Conservation (phyloP, 345 rosid species). For the Brassica napus region DNA sequence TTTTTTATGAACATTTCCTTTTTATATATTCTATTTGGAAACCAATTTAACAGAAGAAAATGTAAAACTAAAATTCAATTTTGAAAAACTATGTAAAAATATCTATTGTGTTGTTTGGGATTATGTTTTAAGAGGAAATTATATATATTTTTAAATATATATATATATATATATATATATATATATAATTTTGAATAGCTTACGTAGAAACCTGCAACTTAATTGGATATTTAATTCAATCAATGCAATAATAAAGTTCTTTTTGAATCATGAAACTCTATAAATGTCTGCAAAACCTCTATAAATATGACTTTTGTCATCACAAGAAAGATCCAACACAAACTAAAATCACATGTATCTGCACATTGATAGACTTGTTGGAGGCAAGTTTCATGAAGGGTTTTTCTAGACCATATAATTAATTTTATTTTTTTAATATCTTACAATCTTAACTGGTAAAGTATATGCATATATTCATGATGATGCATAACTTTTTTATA, state of each 20-base stretch:
- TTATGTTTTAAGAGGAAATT: too few relatives aligned
- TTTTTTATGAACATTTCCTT: too few relatives aligned
- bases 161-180: too few relatives aligned
- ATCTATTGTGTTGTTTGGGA: too few relatives aligned
- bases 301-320: neutral
- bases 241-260: neutral
- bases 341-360: neutral
- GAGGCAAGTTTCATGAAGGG: conserved; percentile 11
- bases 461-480: neutral
- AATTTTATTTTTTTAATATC: neutral
- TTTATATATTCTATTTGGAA: too few relatives aligned
- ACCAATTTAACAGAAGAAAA: too few relatives aligned
- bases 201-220: neutral
- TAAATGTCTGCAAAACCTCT: neutral
- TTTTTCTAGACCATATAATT: neutral
- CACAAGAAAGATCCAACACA: neutral
- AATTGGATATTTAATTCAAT: neutral
- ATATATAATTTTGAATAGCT: neutral
- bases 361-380: neutral
- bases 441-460: neutral
- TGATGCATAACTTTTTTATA: neutral
- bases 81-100: too few relatives aligned
- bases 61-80: too few relatives aligned
- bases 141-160: too few relatives aligned
- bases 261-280: neutral